Conservation (phyloP, 495 filamentous ascomycete species). For the Sordaria brevicollis region DNA sequence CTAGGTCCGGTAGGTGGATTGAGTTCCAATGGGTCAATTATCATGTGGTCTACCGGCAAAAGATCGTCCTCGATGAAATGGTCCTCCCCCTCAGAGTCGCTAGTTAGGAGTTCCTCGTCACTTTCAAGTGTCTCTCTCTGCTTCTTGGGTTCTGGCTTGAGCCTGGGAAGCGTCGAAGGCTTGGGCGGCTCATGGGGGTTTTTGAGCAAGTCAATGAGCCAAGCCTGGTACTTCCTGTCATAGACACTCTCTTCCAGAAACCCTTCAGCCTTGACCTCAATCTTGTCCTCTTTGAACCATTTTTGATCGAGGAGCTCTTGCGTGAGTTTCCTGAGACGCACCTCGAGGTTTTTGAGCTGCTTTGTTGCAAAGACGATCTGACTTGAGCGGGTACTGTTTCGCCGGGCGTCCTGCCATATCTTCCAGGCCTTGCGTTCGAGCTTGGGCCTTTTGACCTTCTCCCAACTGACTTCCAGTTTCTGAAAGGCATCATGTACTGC, state of each 20-base stretch:
- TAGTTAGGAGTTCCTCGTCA: slow-evolving; percentile 36
- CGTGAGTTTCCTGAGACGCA: slow-evolving; percentile 40
- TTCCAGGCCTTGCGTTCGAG: slow-evolving; percentile 42
- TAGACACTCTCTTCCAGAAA: slow-evolving; percentile 52
- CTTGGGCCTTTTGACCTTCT: slow-evolving; percentile 39
- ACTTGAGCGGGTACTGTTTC: slow-evolving; percentile 8
- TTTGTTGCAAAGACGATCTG: slow-evolving; percentile 11
- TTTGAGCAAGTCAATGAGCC: slow-evolving; percentile 44
- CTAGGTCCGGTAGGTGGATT: not conserved
- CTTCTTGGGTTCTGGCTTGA: slow-evolving; percentile 7
- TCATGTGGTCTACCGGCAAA: not conserved
- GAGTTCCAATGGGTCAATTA: not conserved
- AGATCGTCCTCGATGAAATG: slow-evolving; percentile 29
- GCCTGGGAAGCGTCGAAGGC: slow-evolving; percentile 19
- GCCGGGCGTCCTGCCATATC: slow-evolving; percentile 48
- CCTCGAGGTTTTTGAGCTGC: slow-evolving; percentile 20
- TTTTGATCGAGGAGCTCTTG: slow-evolving; percentile 37
- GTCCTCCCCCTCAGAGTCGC: slow-evolving; percentile 36
- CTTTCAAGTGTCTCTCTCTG: not conserved
- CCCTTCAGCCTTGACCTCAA: slow-evolving; percentile 41
- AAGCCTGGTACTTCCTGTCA: slow-evolving; percentile 42
- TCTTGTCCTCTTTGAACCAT: slow-evolving; percentile 37
- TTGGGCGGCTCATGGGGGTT: slow-evolving; percentile 40
- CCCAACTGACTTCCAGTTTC: slow-evolving; percentile 48
- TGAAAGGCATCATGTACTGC: slow-evolving; percentile 45